Conservation (phyloP, 2,329 filamentous ascomycete genomes). For the Diaporthe humulicola region DNA sequence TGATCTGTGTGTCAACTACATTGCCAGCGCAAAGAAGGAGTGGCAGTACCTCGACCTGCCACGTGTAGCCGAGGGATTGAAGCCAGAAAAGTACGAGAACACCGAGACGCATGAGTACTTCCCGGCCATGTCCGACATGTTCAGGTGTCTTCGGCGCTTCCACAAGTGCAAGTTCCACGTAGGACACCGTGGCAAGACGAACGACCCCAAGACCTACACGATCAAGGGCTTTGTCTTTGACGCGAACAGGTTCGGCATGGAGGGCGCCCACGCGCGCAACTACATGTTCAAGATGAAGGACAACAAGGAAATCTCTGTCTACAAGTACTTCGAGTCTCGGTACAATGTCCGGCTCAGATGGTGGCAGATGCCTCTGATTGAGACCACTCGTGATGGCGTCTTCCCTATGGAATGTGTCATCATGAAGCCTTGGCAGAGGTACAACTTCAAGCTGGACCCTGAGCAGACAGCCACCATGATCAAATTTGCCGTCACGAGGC, state of each 20-base stretch:
- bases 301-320: conserved; percentile 60
- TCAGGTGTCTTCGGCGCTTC: conserved; percentile 67
- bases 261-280: conserved; percentile 64
- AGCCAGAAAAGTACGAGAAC: conserved; percentile 31
- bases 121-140: conserved; percentile 60
- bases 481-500: conserved; percentile 88
- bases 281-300: conserved; percentile 69
- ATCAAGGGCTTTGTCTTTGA: conserved; percentile 66
- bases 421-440: conserved; percentile 68
- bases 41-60: conserved; percentile 36
- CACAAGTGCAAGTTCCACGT: conserved; percentile 69
- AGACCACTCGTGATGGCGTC: conserved; percentile 65
- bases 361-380: conserved; percentile 67
- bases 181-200: conserved; percentile 63
- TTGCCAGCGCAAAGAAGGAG: conserved; percentile 45
- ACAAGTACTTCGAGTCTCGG: conserved; percentile 67
- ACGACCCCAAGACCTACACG: conserved; percentile 63
- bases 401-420: conserved; percentile 75
- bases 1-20: conserved; percentile 50
- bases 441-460: conserved; percentile 72
- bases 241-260: conserved; percentile 52
- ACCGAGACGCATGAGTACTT: not conserved
- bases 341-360: conserved; percentile 65
- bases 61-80: not conserved
- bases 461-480: conserved; percentile 87